phyloP scores from a whole-genome alignment of 202 grass and related monocot species.

The Brachypodium distachyon region DNA sequence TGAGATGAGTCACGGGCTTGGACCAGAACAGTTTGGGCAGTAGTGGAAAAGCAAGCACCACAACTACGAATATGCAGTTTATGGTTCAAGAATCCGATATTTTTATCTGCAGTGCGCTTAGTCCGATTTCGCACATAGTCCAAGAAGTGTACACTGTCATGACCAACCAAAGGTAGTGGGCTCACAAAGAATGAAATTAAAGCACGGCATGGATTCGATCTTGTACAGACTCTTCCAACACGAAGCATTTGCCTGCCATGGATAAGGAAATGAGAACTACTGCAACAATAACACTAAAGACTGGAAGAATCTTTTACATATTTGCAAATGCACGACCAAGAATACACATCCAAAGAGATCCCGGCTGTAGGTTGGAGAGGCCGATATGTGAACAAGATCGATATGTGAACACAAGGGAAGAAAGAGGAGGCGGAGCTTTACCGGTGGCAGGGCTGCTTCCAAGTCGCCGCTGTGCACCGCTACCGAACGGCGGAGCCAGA shows the following conservation, averaged over 20 bases:
- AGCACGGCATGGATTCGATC: background rate
- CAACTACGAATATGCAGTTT: background rate
- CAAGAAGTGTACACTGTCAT: background rate
- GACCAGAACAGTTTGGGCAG: constrained; percentile 41
- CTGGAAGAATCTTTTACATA: background rate
- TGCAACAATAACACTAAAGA: background rate
- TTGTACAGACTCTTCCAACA: constrained; percentile 19
- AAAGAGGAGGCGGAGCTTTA: too few relatives aligned
- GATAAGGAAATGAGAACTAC: background rate
- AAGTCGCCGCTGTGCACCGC: too few relatives aligned
- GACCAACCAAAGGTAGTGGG: background rate
- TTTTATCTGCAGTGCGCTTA: background rate
- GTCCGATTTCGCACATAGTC: background rate
- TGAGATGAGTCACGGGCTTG: constrained; percentile 55
- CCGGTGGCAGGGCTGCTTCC: too few relatives aligned
- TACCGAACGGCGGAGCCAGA: too few relatives aligned
- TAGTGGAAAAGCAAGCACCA: constrained; percentile 30
- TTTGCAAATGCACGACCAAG: background rate
- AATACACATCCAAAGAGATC: background rate
- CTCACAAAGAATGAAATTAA: background rate
- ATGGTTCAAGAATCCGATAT: background rate
- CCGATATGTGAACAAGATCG: too few relatives aligned
- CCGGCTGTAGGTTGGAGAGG: too few relatives aligned
- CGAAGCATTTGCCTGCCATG: constrained; percentile 27
- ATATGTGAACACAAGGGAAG: too few relatives aligned